phyloP scores from a whole-genome alignment of 495 filamentous ascomycete genomes.

The Aspergillus affinis region DNA sequence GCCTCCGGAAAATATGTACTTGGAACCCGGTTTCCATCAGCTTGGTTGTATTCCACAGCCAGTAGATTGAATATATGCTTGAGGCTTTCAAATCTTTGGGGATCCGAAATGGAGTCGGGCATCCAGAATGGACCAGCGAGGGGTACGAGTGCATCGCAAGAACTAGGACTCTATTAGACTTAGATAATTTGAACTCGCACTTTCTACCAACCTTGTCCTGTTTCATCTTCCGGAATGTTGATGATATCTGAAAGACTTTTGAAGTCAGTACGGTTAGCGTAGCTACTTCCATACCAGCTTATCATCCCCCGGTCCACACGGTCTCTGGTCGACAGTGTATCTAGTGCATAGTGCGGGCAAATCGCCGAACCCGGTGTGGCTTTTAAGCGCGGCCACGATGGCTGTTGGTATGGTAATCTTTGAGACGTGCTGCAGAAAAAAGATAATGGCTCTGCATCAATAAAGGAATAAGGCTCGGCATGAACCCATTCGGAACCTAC shows the following conservation, averaged over 20 bases:
- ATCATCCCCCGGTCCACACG: background rate
- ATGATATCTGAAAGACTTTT: background rate
- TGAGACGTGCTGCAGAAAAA: background rate
- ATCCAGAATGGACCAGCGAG: background rate
- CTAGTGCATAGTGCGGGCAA: background rate
- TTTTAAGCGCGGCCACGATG: background rate
- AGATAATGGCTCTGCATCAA: background rate
- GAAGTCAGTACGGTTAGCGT: background rate
- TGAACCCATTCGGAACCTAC: background rate
- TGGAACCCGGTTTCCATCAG: background rate
- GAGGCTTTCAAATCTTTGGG: background rate
- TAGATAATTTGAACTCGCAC: background rate
- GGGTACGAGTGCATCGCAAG: background rate
- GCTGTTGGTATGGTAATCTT: background rate
- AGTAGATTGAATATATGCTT: background rate
- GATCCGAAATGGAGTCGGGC: background rate
- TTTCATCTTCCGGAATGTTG: background rate
- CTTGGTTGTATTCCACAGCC: background rate
- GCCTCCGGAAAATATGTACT: background rate
- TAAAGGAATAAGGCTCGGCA: background rate
- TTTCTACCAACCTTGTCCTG: background rate
- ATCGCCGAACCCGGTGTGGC: background rate
- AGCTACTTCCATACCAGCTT: background rate
- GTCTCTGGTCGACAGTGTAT: background rate
- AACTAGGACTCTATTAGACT: background rate